Evolutionary conservation across 2,329 filamentous ascomycete species (phyloP), one percentile per base, ranked within the genome.

Genomic region (Talaromyces sp.): DNA sequence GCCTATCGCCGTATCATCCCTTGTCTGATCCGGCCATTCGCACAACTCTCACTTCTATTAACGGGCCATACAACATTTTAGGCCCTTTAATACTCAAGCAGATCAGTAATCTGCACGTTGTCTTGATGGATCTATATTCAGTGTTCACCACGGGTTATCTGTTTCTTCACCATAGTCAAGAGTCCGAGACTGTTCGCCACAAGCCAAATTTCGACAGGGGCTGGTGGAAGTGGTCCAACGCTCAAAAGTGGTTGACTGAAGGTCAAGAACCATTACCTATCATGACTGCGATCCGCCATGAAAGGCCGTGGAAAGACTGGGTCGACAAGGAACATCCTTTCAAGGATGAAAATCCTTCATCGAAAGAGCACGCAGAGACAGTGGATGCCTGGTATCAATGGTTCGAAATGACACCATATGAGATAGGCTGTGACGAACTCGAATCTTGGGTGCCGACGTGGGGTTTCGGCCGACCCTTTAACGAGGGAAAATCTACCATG

Each of bases 381-480:
- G 42, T 40, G 3, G 58, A 61, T 58, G 58, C 62, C n/a, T 75
- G 73, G 72, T 76, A 74, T 63, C 73, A 75, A 56, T 76, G 73
- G 71, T 73, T 71, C 61, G 71, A 74, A 62, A 67, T 73, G 59
- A 72, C 70, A 5, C 73, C 73, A 0, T 73, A 73, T 62, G 72
- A 75, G 63, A 65, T 75, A 37, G 72, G 72, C 31, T 75, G 73
- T 61, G 73, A 75, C 44, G 73, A 75, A 61, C 68, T 75, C n/a
- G 66, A 69, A 63, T 70, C 71, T 4, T 75, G 71, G 69, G 70
- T 71, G 7, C 73, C 73, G 9, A 75, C 71, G 6, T 76, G 73
- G 72, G 73, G 67, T 2, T 75, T 76, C 58, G 72, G 73, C 21
- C 63, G 73, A 18, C 72, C 72, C 1, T 75, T 74, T 64, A 64